A percentile compares a stretch with the other conserved stretches of the same genome.
Evolutionary conservation across 2,329 filamentous ascomycete genomes (phyloP).

Genomic region (Seiridium cupressi): DNA sequence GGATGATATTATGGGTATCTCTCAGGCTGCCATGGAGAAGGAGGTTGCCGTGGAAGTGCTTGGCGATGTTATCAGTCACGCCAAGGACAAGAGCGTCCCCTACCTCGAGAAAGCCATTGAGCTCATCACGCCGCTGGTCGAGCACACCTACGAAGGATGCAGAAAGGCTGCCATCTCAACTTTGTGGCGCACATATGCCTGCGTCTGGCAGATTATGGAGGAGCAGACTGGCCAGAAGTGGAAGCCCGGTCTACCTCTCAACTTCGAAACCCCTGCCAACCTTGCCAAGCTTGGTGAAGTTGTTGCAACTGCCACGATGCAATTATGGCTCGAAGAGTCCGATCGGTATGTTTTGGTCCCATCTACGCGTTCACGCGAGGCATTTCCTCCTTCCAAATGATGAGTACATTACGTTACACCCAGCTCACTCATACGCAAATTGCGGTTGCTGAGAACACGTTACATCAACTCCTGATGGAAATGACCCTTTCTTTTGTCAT

Average conservation of each 20-base stretch:
- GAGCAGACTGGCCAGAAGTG: slow-evolving; percentile 78
- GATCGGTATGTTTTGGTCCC: slow-evolving; percentile 69
- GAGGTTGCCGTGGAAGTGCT: slow-evolving; percentile 95
- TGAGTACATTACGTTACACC: slow-evolving; percentile 92
- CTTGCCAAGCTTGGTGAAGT: slow-evolving; percentile 83
- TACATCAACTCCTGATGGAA: slow-evolving; percentile 27
- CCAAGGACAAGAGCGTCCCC: slow-evolving; percentile 50
- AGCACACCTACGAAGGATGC: slow-evolving; percentile 90
- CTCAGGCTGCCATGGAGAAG: slow-evolving; percentile 90
- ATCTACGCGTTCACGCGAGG: too few relatives aligned
- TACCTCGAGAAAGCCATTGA: slow-evolving; percentile 90
- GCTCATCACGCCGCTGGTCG: slow-evolving; percentile 74
- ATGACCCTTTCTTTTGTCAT: slow-evolving; percentile 21
- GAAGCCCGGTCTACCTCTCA: slow-evolving; percentile 82
- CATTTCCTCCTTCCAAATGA: slow-evolving; percentile 54
- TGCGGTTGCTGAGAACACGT: slow-evolving; percentile 90
- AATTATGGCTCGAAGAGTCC: slow-evolving; percentile 83
- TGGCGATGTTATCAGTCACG: slow-evolving; percentile 80
- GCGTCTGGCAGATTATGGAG: slow-evolving; percentile 85
- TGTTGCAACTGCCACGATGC: slow-evolving; percentile 79
- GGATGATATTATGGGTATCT: slow-evolving; percentile 80
- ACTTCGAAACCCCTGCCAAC: slow-evolving; percentile 74
- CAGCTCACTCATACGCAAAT: slow-evolving; percentile 98
- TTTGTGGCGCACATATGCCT: slow-evolving; percentile 89
- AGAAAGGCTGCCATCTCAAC: slow-evolving; percentile 90